Base-by-base conservation (phyloP, 768 basidiomycete genomes). In the Calvatia gigantea region DNA sequence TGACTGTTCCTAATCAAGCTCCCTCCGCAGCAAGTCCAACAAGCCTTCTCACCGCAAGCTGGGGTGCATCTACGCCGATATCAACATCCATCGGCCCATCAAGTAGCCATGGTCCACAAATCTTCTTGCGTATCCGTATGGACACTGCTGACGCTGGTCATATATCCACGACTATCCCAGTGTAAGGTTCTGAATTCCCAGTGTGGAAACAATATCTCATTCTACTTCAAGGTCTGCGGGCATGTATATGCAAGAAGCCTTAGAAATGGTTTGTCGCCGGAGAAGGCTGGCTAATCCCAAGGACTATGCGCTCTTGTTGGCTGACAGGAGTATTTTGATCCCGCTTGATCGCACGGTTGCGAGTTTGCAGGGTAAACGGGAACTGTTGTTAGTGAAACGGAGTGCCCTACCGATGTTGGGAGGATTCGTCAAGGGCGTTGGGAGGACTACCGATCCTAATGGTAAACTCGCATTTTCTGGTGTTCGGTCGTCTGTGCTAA, bases 341-440 rank as follows among this genome's bases (percentile, higher is more conserved):
- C 95, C 95, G 25, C 80, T 98, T 27, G 97, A 98, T 68, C 81
- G 95, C 17, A 98, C 97, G 0, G 96, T 98, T n/a, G 93, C 92
- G 32, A 94, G 91, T 72, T 73, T 98, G 64, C 89, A 92, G 67
- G 94, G 93, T 4, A 90, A 89, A 64, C 79, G 84, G 11, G 90
- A 95, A 61, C 76, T 98, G 15, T 79, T 87, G 9, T 77, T 98
- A 11, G 85, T 94, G 53, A 89, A 88, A 70, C 77, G 84, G 62
- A 85, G 81, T 55, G 88, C 86, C 80, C 74, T 96, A 2, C 83
- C 83, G 9, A 78, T 82, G 44, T 78, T 91, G 64, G 87, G 86
- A 14, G 80, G 86, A 31, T 82, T 85, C 25, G 79, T 84, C 58
- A 85, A 83, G 56, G 81, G 83, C 38, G 74, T 81, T 21, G 83